Evolutionary conservation across 495 filamentous ascomycete genomes (phyloP), one percentile per base, ranked within the genome.

Genomic region (Penicillium coffeae): DNA sequence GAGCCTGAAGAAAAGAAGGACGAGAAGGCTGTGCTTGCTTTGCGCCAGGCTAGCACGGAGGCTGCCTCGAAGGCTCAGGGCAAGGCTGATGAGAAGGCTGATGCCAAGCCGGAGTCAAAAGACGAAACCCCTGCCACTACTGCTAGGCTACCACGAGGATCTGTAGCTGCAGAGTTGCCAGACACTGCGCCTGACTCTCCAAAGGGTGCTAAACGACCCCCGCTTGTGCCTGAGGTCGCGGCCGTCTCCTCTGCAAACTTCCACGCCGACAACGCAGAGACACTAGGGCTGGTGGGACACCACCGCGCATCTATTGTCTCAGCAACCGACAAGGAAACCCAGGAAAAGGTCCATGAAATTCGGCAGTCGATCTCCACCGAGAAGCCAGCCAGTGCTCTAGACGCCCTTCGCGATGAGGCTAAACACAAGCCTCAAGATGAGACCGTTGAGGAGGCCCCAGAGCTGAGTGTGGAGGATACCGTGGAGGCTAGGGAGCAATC

Each of bases 41-140:
- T 88, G 48, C 73, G 75, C 42, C 83, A 82, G 66, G 78, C 85
- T 10, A 83, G 85, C 50, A 73, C 82, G 47, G 85, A 89, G 57
- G 87, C 86, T 12, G 87, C 86, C 0, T 68, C 79, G 48, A 87
- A 83, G 62, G 78, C 78, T 3, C 71, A 69, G 15, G 56, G 60
- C 38, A 74, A 66, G 45, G 22, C 52, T 1, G 54, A 57, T 8
- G 50, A 56, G 18, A 58, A 58, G 49, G 56, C 56, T 32, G 55
- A 48, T 8, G 27, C 51, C 56, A 64, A 33, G 18, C 51, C 22
- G 25, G 48, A 38, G 38, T 20, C 47, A 2, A 25, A 53, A 12
- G 7, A 35, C 1, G 45, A 61, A 18, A 48, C 40, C 14, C 8
- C 43, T 14, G 1, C 48, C 2, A 42, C 50, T 16, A 12, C 49